A percentile compares a stretch with the other conserved stretches of the same genome.
These are phyloP conservation scores for Naganishia albida DNA, from an alignment of 1,284 basidiomycete species.

Conservation along the genomic window DNA sequence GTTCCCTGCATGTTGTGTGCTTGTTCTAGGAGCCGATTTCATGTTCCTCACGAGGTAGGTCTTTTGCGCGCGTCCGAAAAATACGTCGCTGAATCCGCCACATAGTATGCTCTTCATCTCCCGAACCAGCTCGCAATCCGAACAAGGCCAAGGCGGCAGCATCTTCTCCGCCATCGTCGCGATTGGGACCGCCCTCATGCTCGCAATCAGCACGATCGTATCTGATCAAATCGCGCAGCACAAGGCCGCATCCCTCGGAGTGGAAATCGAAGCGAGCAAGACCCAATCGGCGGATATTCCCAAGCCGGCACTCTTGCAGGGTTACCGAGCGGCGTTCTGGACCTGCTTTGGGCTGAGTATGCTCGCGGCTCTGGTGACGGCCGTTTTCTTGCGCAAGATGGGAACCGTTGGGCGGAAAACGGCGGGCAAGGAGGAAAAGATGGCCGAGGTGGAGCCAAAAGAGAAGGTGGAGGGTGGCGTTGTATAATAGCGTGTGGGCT, in stretches of 20 bases:
- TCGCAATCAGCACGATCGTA: slow-evolving; percentile 21
- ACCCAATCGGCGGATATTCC: slow-evolving; percentile 11
- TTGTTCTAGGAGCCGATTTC: slow-evolving; percentile 19
- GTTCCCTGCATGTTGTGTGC: slow-evolving; percentile 16
- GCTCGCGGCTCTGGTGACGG: slow-evolving; percentile 6
- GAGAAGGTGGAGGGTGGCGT: background rate
- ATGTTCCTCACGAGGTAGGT: slow-evolving; percentile 20
- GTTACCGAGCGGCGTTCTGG: slow-evolving; percentile 22
- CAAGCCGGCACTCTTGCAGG: slow-evolving; percentile 12
- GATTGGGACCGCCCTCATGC: slow-evolving; percentile 9
- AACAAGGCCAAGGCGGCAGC: slow-evolving; percentile 22
- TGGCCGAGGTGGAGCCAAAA: background rate
- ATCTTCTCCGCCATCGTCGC: slow-evolving; percentile 14
- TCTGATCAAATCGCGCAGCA: slow-evolving; percentile 18
- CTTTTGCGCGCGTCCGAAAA: too few relatives aligned
- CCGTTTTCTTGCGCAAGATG: slow-evolving; percentile 17
- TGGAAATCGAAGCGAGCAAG: slow-evolving; percentile 19
- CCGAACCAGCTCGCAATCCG: slow-evolving; percentile 16
- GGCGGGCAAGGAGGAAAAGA: background rate
- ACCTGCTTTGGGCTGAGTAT: slow-evolving; percentile 17
- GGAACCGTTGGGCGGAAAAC: slow-evolving; percentile 15
- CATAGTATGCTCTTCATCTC: slow-evolving; percentile 24
- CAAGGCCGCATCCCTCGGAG: slow-evolving; percentile 8
- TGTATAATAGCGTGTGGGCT: background rate
- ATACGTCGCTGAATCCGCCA: too few relatives aligned